A percentile compares a stretch with the other conserved stretches of the same genome.
These are phyloP conservation scores for Calonectria pteridis DNA, from an alignment of 2,329 filamentous ascomycete species.

Conservation along the genomic window DNA sequence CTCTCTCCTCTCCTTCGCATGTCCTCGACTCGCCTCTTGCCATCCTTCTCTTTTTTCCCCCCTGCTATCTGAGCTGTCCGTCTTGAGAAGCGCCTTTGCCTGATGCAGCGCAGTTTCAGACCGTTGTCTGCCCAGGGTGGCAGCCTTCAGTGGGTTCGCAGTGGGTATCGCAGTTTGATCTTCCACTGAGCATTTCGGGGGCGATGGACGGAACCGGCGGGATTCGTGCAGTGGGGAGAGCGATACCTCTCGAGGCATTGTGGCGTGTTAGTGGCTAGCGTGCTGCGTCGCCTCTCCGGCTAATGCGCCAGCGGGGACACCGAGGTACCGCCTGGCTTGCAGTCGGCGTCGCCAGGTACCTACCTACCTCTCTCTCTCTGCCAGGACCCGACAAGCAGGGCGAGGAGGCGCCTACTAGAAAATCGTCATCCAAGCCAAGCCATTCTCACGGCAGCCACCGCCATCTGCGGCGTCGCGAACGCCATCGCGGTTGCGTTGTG, in stretches of 20 bases:
- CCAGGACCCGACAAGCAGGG: background rate
- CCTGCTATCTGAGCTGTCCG: background rate
- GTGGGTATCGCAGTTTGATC: constrained; percentile 1
- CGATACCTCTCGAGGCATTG: constrained; percentile 1
- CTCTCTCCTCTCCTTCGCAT: too few relatives aligned
- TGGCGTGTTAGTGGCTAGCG: constrained; percentile 19
- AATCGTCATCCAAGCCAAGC: background rate
- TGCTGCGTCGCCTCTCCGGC: background rate
- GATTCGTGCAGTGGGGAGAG: background rate
- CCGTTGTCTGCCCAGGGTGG: constrained; percentile 1
- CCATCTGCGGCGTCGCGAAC: background rate
- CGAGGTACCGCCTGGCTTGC: background rate
- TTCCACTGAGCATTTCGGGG: background rate
- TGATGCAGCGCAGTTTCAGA: constrained; percentile 21
- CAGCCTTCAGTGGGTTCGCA: constrained; percentile 7
- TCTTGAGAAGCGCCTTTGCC: constrained; percentile 2
- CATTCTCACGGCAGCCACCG: constrained; percentile 2
- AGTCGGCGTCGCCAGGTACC: background rate
- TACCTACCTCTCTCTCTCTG: too few relatives aligned
- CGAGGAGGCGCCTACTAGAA: background rate
- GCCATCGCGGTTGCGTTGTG: background rate
- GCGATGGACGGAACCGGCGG: constrained; percentile 24
- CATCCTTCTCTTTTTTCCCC: background rate
- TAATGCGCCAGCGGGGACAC: constrained; percentile 2
- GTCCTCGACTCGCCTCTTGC: background rate